Percentiles rank a stretch among this genome's conserved stretches.
Evolutionary conservation across 768 basidiomycete genomes (phyloP).

Genomic region (Trametes cingulata): DNA sequence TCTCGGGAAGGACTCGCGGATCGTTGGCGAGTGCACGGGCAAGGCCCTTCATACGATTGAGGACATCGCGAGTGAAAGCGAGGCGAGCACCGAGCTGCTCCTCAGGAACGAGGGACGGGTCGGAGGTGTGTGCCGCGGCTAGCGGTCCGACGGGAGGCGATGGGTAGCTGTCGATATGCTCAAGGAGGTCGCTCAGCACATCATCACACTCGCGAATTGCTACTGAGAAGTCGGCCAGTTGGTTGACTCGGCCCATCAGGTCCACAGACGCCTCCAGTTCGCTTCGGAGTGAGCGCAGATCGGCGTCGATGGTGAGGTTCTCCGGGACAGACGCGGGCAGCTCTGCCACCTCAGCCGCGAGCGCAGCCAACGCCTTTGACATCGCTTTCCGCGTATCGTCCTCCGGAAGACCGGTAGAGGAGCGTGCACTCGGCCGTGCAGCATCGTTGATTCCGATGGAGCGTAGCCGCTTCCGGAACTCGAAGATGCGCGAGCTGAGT

Average conservation of each 20-base stretch:
- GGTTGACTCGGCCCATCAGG: conserved; percentile 51
- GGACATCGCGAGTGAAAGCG: conserved; percentile 55
- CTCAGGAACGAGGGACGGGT: conserved; percentile 51
- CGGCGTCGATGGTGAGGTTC: conserved; percentile 48
- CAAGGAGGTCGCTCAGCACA: conserved; percentile 81
- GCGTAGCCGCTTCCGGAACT: conserved; percentile 59
- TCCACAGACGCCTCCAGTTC: conserved; percentile 57
- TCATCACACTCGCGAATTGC: conserved; percentile 61
- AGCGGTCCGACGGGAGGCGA: conserved; percentile 52
- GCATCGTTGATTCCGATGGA: conserved; percentile 60
- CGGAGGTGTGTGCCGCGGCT: conserved; percentile 49
- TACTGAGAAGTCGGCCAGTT: conserved; percentile 55
- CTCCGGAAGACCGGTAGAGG: conserved; percentile 49
- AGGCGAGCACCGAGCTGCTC: conserved; percentile 67
- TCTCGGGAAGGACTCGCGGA: conserved; percentile 58
- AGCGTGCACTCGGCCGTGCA: conserved; percentile 42
- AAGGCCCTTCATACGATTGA: conserved; percentile 48
- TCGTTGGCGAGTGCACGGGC: conserved; percentile 55
- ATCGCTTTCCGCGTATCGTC: conserved; percentile 49
- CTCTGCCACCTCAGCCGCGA: conserved; percentile 46
- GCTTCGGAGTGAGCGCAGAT: conserved; percentile 57
- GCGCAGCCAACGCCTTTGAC: conserved; percentile 44
- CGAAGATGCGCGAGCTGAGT: conserved; percentile 51
- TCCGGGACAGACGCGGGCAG: conserved; percentile 46
- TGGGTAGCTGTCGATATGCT: conserved; percentile 86